Evolutionary conservation across 2,329 filamentous ascomycete genomes (phyloP), one percentile per base, ranked within the genome.

Genomic region (Fusarium setosum): DNA sequence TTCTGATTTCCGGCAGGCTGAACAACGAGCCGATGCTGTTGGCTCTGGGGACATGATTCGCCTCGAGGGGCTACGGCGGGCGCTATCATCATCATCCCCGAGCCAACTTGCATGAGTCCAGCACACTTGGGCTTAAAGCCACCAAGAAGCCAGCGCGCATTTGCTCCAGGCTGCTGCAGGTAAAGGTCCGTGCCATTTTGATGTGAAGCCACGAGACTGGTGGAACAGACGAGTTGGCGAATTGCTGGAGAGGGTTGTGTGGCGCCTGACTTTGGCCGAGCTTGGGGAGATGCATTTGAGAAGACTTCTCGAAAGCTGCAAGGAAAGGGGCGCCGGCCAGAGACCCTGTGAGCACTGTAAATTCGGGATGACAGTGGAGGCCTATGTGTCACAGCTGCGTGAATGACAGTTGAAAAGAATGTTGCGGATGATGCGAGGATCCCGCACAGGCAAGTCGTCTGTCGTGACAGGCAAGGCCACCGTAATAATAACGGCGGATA

Each of bases 231-330:
- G 49, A 49, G 56, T 53, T 40, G 41, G 48, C 41, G 49, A 65
- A 61, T 60, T 35, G 56, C 51, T 66, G 35, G 49, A 49, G 40
- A 45, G 20, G 58, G 55, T 48, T 54, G 20, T 24, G 68, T 72
- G 70, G 69, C 68, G 68, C 47, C 53, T 58, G 32, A 63, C 59
- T 69, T 68, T 64, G 53, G 37, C 52, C 54, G 59, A 54, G 55
- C 60, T 56, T 35, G 56, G 55, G 13, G 56, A 54, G 38, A 52
- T 40, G 56, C 41, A 60, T 60, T 48, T 59, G 52, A 31, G 67
- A 69, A 61, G 53, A 48, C 54, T 67, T 70, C 56, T 61, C 51
- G 62, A 68, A 71, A 60, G 37, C 24, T 21, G 20, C 41, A 23
- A 42, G 47, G n/a, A 45, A 56, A 42, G 32, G 54, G 23, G 44